Evolutionary conservation across 2,329 filamentous ascomycete genomes (phyloP).

Genomic region (Verticillium dahliae): DNA sequence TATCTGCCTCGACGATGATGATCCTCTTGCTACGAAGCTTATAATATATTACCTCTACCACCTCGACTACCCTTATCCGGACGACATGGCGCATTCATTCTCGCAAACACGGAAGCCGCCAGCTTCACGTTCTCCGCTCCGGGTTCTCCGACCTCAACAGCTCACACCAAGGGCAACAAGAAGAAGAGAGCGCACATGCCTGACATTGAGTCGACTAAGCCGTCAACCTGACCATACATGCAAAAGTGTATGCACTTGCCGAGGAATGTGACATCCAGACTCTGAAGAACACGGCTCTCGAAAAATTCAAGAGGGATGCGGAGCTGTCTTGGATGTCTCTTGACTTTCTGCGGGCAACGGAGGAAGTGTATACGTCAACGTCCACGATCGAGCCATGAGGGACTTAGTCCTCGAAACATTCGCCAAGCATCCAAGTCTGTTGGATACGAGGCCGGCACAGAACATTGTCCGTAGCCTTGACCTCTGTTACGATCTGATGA

Average conservation of each 20-base stretch:
- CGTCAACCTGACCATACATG: neutral
- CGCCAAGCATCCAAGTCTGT: neutral
- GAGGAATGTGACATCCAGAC: neutral
- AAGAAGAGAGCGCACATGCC: no score
- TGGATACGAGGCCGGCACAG: neutral
- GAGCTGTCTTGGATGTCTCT: neutral
- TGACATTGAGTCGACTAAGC: neutral
- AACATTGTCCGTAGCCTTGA: neutral
- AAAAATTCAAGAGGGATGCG: neutral
- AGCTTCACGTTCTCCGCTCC: no score
- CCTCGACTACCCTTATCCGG: neutral
- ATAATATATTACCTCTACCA: conserved; percentile 1
- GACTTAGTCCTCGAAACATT: neutral
- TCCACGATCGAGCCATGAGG: neutral
- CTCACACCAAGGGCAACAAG: no score
- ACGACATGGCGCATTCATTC: no score
- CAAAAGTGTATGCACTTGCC: neutral
- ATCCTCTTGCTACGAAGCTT: neutral
- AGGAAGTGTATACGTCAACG: neutral
- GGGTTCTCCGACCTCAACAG: no score
- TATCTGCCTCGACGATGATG: neutral
- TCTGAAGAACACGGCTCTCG: neutral
- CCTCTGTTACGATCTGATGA: no score
- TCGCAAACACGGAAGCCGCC: no score
- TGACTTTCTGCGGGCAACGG: neutral